Conservation (phyloP, 225 moss, liverwort and hornwort genomes). For the Marchantia polymorpha region DNA sequence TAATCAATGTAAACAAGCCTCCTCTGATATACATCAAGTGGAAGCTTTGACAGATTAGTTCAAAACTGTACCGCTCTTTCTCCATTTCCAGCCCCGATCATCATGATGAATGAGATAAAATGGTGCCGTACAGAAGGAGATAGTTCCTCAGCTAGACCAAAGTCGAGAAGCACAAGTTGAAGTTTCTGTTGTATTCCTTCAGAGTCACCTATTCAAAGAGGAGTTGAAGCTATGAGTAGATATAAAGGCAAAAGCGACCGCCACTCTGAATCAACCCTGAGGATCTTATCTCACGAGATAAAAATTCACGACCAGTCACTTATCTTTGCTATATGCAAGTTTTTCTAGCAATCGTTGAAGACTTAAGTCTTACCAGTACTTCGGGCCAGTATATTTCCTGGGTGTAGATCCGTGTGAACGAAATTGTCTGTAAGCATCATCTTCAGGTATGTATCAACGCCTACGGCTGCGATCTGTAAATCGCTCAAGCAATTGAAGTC, state of each 20-base stretch:
- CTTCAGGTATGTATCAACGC: conserved; percentile 94
- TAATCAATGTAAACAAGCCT: neutral
- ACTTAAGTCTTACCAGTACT: conserved; percentile 50
- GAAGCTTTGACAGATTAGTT: neutral
- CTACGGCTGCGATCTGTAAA: conserved; percentile 82
- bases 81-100: conserved; percentile 82
- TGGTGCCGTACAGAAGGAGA: conserved; percentile 79
- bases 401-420: conserved; percentile 93
- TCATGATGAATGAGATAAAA: conserved; percentile 90
- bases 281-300: neutral
- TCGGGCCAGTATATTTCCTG: conserved; percentile 90
- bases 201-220: conserved; percentile 43
- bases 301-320: neutral
- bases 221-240: neutral
- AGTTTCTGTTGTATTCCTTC: conserved; percentile 56
- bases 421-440: conserved; percentile 97
- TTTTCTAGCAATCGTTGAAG: neutral
- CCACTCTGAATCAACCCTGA: neutral
- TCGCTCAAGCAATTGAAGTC: neutral
- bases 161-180: conserved; percentile 90
- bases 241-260: neutral
- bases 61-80: conserved; percentile 61
- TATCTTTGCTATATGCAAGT: neutral
- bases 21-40: too few relatives aligned
- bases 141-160: conserved; percentile 90